Conservation (phyloP, 202 grass and related monocot species). For the Saccharum hybrid region DNA sequence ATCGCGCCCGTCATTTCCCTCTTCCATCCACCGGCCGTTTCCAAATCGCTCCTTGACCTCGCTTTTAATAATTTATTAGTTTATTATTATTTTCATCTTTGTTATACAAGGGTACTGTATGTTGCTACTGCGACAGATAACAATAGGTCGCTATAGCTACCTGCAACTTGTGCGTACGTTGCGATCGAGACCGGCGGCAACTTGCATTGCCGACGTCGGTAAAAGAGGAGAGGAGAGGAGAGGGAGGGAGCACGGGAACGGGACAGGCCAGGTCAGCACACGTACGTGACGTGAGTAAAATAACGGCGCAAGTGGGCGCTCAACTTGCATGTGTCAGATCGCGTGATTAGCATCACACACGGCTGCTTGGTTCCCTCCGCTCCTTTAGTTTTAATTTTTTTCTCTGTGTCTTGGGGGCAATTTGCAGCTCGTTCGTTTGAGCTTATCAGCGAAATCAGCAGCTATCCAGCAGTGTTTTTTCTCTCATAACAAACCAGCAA, state of each 20-base stretch:
- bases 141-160: not conserved
- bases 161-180: slow-evolving; percentile 20
- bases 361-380: not conserved
- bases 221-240: not conserved
- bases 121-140: no score
- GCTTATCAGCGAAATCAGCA: no score
- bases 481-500: no score
- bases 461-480: no score
- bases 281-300: slow-evolving; percentile 27
- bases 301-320: slow-evolving; percentile 31
- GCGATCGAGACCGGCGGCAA: slow-evolving; percentile 20
- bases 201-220: not conserved
- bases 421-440: no score
- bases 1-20: not conserved
- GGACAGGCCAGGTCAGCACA: slow-evolving; percentile 37
- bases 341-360: slow-evolving; percentile 18
- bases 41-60: slow-evolving; percentile 7
- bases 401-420: not conserved
- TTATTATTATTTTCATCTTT: no score
- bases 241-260: not conserved
- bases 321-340: slow-evolving; percentile 19
- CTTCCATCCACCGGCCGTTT: slow-evolving; percentile 4
- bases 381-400: not conserved
- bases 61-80: not conserved
- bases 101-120: not conserved